Evolutionary conservation across 176 grass and related monocot species (phyloP).

Genomic region (Eleusine indica): DNA sequence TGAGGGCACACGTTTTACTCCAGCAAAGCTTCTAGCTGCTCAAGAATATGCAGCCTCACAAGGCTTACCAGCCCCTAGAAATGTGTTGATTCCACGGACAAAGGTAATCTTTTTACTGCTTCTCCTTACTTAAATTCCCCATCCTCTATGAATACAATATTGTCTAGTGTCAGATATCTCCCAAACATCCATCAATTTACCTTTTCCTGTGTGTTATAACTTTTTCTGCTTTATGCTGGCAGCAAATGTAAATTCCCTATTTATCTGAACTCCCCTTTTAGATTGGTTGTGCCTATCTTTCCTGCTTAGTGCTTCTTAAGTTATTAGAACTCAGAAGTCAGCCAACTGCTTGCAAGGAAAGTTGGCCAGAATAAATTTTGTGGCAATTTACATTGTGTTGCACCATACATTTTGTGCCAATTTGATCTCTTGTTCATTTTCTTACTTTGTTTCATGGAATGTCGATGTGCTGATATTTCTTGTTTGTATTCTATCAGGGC

Average conservation of each 20-base stretch:
- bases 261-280: neutral
- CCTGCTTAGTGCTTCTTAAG: neutral
- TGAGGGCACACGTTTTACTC: slow-evolving; percentile 84
- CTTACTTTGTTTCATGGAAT: slow-evolving; percentile 7
- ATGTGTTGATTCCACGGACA: slow-evolving; percentile 90
- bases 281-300: no score
- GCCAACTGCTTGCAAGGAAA: slow-evolving; percentile 11
- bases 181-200: neutral
- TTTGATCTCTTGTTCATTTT: slow-evolving; percentile 10
- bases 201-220: no score
- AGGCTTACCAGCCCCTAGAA: slow-evolving; percentile 68
- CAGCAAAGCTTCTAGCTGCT: slow-evolving; percentile 74
- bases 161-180: neutral
- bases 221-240: neutral
- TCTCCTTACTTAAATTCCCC: slow-evolving; percentile 11
- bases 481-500: slow-evolving; percentile 51
- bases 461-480: neutral
- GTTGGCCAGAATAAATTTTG: slow-evolving; percentile 12
- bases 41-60: slow-evolving; percentile 92
- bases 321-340: neutral
- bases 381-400: neutral
- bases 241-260: neutral
- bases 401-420: slow-evolving; percentile 4
- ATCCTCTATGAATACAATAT: neutral
- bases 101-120: slow-evolving; percentile 51